These are phyloP conservation scores for Suillus americanus DNA, from an alignment of 768 basidiomycete species.

Conservation along the genomic window DNA sequence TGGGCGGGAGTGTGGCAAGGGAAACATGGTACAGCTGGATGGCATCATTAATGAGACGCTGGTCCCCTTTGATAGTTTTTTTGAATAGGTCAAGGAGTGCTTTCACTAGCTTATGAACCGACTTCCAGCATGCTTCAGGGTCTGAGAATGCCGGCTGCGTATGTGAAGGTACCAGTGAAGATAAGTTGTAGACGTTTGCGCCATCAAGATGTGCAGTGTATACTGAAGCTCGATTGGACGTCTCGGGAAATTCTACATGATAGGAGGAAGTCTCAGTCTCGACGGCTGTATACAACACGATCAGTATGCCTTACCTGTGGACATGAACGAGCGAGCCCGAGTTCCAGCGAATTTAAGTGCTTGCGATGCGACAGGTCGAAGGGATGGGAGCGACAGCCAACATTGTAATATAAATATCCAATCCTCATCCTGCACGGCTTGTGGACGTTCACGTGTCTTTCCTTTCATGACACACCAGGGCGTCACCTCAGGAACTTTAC, in stretches of 20 bases:
- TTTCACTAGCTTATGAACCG: neutral
- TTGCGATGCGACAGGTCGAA: conserved; percentile 1
- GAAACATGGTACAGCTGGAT: conserved; percentile 2
- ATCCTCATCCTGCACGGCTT: neutral
- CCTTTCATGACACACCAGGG: neutral
- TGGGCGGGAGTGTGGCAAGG: neutral
- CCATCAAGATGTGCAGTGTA: neutral
- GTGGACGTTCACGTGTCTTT: neutral
- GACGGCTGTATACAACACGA: neutral
- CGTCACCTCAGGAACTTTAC: neutral
- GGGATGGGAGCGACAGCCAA: neutral
- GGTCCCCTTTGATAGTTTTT: neutral
- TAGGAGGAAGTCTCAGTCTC: neutral
- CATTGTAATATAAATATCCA: neutral
- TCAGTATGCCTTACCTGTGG: neutral
- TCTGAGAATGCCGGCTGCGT: neutral
- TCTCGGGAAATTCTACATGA: neutral
- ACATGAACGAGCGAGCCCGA: neutral
- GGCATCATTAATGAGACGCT: neutral
- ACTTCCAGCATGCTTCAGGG: neutral
- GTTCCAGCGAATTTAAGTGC: neutral
- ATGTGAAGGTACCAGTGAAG: neutral
- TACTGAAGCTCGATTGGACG: neutral
- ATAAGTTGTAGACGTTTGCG: neutral
- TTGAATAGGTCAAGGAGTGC: neutral